A percentile compares a stretch with the other conserved stretches of the same genome.
phyloP scores from a whole-genome alignment of 768 basidiomycete genomes.

The Naganishia vaughanmartiniae region DNA sequence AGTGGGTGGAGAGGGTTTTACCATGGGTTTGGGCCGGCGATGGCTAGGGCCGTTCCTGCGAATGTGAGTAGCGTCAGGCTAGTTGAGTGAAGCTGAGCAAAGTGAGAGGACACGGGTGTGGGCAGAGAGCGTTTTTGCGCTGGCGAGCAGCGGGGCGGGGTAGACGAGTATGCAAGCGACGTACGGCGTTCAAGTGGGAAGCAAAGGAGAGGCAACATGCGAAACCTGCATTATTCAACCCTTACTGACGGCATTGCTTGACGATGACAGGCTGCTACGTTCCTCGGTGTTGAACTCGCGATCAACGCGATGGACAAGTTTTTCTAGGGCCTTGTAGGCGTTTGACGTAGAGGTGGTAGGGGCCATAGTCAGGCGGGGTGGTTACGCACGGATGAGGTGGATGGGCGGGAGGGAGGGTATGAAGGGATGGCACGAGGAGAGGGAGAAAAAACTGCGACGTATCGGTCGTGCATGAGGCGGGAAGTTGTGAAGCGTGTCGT shows the following conservation, averaged over 20 bases:
- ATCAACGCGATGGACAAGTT: constrained; percentile 74
- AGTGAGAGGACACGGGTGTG: neutral
- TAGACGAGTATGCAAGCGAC: too few relatives aligned
- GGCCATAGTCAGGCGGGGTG: neutral
- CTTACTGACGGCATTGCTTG: constrained; percentile 12
- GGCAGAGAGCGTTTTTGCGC: too few relatives aligned
- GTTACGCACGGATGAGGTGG: neutral
- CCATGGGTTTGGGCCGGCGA: constrained; percentile 97
- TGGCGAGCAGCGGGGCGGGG: too few relatives aligned
- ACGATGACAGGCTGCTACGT: constrained; percentile 39
- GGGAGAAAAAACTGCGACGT: too few relatives aligned
- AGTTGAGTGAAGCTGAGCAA: neutral
- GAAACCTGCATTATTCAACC: too few relatives aligned
- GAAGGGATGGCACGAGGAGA: too few relatives aligned
- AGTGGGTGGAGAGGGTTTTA: constrained; percentile 85
- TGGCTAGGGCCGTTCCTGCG: constrained; percentile 90
- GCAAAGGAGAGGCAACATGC: too few relatives aligned
- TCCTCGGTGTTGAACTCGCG: constrained; percentile 84
- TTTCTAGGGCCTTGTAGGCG: neutral
- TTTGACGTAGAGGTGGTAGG: neutral
- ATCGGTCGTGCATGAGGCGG: too few relatives aligned
- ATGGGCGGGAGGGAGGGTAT: too few relatives aligned
- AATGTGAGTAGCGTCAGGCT: constrained; percentile 74
- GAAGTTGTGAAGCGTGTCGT: too few relatives aligned
- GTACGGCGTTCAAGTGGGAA: too few relatives aligned